Evolutionary conservation across 164 flowering plant species (phyloP).

Genomic region (Amborella trichopoda): DNA sequence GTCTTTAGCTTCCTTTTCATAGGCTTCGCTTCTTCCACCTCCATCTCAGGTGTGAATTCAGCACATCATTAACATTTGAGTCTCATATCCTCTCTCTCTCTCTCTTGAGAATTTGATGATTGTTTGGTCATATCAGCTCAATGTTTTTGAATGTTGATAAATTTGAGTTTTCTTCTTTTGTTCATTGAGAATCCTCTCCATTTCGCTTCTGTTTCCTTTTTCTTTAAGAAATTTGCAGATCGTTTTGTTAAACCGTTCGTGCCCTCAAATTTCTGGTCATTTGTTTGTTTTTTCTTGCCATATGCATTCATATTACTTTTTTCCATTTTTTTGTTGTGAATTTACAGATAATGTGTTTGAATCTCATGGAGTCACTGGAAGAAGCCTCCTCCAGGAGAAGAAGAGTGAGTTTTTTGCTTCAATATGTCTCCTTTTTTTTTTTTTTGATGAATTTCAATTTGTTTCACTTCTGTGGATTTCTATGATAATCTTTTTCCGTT

Average conservation of each 20-base stretch:
- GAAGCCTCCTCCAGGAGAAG: slow-evolving; percentile 36
- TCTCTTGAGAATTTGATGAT: too few relatives aligned
- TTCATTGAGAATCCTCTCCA: too few relatives aligned
- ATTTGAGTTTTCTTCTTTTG: not conserved
- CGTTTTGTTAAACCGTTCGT: too few relatives aligned
- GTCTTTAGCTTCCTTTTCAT: slow-evolving; percentile 15
- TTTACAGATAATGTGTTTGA: slow-evolving; percentile 25
- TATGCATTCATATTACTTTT: not conserved
- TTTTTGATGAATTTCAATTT: not conserved
- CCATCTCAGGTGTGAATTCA: slow-evolving; percentile 37
- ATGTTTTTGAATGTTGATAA: not conserved
- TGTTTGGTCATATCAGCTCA: too few relatives aligned
- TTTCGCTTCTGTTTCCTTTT: too few relatives aligned
- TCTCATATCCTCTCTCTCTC: not conserved
- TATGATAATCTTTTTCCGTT: not conserved
- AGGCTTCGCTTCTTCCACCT: slow-evolving; percentile 17
- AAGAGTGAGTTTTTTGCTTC: slow-evolving; percentile 15
- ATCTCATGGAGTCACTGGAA: slow-evolving; percentile 14
- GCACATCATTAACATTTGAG: too few relatives aligned
- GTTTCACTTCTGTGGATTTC: not conserved
- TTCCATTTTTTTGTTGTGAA: not conserved
- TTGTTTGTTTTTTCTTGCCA: not conserved
- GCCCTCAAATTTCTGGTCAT: too few relatives aligned
- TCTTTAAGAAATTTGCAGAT: too few relatives aligned
- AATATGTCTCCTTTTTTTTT: not conserved